A percentile compares a stretch with the other conserved stretches of the same genome.
These are phyloP conservation scores for Pyricularia grisea DNA, from an alignment of 2,329 filamentous ascomycete species.

Conservation along the genomic window DNA sequence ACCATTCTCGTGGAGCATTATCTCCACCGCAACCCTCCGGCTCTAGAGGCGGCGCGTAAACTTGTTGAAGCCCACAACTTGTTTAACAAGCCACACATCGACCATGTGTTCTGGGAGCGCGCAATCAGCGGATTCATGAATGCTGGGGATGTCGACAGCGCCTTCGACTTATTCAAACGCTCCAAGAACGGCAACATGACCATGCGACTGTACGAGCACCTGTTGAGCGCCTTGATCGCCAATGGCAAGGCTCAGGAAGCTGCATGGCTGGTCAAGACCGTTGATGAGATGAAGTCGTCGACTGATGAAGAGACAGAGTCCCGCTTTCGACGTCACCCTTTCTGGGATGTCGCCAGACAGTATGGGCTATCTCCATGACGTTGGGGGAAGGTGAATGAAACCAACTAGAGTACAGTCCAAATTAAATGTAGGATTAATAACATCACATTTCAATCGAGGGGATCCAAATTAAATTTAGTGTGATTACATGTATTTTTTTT, in stretches of 20 bases:
- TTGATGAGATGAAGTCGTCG: constrained; percentile 7
- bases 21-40: constrained; percentile 47
- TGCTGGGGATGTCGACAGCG: constrained; percentile 37
- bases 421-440: neutral
- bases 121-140: constrained; percentile 58
- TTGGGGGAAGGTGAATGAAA: neutral
- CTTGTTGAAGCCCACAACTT: constrained; percentile 50
- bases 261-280: constrained; percentile 15
- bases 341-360: constrained; percentile 37
- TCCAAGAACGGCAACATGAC: constrained; percentile 29
- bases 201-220: constrained; percentile 29
- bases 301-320: neutral
- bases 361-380: constrained; percentile 23
- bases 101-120: constrained; percentile 61
- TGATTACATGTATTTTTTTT: too few species aligned
- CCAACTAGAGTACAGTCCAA: neutral
- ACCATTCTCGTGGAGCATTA: constrained; percentile 64
- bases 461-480: neutral
- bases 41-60: constrained; percentile 48
- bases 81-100: constrained; percentile 24
- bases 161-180: constrained; percentile 38
- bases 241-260: constrained; percentile 14
- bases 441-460: neutral
- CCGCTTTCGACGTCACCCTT: constrained; percentile 37
- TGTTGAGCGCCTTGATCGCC: constrained; percentile 24